Base-by-base conservation (phyloP, 768 basidiomycete genomes). In the Lepiota brunneoincarnata region DNA sequence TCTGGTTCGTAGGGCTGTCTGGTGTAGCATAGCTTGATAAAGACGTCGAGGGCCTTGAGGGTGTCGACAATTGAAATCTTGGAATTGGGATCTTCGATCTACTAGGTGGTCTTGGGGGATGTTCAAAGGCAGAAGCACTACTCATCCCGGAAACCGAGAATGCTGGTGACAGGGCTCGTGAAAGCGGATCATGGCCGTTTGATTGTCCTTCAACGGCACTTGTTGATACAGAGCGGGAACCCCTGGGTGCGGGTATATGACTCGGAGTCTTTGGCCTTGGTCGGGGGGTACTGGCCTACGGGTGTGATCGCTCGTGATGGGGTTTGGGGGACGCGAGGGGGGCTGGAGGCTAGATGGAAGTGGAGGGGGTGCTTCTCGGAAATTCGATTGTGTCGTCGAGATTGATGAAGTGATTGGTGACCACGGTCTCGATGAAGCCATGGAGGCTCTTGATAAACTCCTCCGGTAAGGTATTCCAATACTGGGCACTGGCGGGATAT, bases 51-150 rank as follows among this genome's bases (percentile, higher is more conserved):
- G 90, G 91, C 80, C 88, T 81, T 5, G 87, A 78, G 1, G 89
- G 83, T 1, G 79, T 77, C 1, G 90, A 86, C 37, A 89, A 70
- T 51, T 87, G 85, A 2, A 91, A 73, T 58, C 78, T 84, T 6
- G 91, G 90, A 21, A 91, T 77, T 18, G 90, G 90, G 52, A 93
- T 91, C 82, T 82, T 87, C 4, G 91, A 93, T 50, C 87, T 80
- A 62, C 90, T 91, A 1, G 90, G 89, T 24, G 90, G 90, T 31
- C 90, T 79, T 10, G 83, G 79, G 24, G 82, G 82, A 63, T 84
- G 86, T 12, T 67, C 61, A 41, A 66, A 71, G 26, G 59, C 71
- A 44, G 64, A 73, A 1, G 81, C 79, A 18, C 78, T 55, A 47
- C 75, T 77, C 14, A 72, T 63, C 17, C 73, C 76, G 21, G 80